phyloP scores from a whole-genome alignment of 768 basidiomycete genomes.

The Auriscalpium microsporum region DNA sequence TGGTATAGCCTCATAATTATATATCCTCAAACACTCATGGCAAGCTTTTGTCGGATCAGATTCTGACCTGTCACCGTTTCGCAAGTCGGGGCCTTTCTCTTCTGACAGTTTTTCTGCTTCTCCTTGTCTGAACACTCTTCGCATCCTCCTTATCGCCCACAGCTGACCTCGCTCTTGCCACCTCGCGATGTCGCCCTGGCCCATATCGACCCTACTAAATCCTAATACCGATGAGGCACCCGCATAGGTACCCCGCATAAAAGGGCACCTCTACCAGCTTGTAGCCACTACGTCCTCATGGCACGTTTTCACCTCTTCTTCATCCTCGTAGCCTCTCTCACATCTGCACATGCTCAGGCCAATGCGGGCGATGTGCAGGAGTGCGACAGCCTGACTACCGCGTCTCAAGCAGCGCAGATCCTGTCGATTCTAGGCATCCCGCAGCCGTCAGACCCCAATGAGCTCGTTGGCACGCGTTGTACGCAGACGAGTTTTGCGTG shows the following conservation, averaged over 20 bases:
- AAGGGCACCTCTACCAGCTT: too few species aligned
- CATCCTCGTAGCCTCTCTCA: neutral
- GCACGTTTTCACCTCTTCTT: neutral
- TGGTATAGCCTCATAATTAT: neutral
- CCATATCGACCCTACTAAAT: neutral
- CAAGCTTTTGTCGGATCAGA: too few species aligned
- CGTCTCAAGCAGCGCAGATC: neutral
- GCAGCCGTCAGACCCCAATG: neutral
- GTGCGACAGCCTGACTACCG: constrained; percentile 1
- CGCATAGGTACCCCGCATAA: too few species aligned
- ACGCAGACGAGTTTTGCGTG: neutral
- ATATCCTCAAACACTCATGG: too few species aligned
- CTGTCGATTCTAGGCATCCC: neutral
- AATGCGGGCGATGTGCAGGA: neutral
- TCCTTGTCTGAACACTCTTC: too few species aligned
- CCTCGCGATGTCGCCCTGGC: neutral
- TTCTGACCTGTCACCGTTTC: too few species aligned
- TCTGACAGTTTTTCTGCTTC: too few species aligned
- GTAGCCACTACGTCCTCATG: too few species aligned
- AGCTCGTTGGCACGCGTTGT: neutral
- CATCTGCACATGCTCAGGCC: neutral
- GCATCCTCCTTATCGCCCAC: too few species aligned
- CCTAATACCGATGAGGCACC: neutral
- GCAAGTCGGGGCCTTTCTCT: too few species aligned
- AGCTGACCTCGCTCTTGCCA: too few species aligned